phyloP scores from a whole-genome alignment of 1,139 yeast species.

The Candida glucosophila region DNA sequence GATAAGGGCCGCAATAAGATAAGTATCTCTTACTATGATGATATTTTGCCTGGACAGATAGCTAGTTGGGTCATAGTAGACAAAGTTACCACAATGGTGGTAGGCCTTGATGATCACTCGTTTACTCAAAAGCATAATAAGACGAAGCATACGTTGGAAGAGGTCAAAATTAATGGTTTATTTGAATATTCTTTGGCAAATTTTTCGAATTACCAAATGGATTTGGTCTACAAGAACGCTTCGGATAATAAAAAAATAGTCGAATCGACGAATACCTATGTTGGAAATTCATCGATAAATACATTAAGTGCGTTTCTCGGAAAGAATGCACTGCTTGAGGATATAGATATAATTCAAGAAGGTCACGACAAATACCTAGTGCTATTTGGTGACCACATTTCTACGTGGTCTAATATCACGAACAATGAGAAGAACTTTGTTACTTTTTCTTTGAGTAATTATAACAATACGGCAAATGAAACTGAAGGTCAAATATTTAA shows the following conservation, averaged over 20 bases:
- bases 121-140: slow-evolving; percentile 17
- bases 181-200: slow-evolving; percentile 75
- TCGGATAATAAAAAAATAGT: slow-evolving; percentile 20
- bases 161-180: slow-evolving; percentile 51
- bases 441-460: slow-evolving; percentile 17
- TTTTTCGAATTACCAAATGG: slow-evolving; percentile 42
- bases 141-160: slow-evolving; percentile 16
- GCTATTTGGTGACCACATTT: slow-evolving; percentile 42
- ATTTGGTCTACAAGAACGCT: slow-evolving; percentile 16
- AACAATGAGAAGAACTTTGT: slow-evolving; percentile 21
- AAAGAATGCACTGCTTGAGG: slow-evolving; percentile 30
- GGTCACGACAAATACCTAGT: slow-evolving; percentile 18
- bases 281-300: slow-evolving; percentile 67
- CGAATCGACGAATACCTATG: slow-evolving; percentile 27
- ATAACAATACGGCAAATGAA: slow-evolving; percentile 26
- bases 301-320: slow-evolving; percentile 45
- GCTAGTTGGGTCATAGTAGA: slow-evolving; percentile 62
- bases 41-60: slow-evolving; percentile 17
- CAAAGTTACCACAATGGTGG: slow-evolving; percentile 49
- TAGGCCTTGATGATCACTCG: slow-evolving; percentile 37
- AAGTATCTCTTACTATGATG: slow-evolving; percentile 30
- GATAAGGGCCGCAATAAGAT: slow-evolving; percentile 37
- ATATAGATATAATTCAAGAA: slow-evolving; percentile 19
- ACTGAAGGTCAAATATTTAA: slow-evolving; percentile 13
- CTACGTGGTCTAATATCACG: slow-evolving; percentile 18